Evolutionary conservation across 2,329 filamentous ascomycete species (phyloP).

Genomic region (Arthrobotrys sinensis): DNA sequence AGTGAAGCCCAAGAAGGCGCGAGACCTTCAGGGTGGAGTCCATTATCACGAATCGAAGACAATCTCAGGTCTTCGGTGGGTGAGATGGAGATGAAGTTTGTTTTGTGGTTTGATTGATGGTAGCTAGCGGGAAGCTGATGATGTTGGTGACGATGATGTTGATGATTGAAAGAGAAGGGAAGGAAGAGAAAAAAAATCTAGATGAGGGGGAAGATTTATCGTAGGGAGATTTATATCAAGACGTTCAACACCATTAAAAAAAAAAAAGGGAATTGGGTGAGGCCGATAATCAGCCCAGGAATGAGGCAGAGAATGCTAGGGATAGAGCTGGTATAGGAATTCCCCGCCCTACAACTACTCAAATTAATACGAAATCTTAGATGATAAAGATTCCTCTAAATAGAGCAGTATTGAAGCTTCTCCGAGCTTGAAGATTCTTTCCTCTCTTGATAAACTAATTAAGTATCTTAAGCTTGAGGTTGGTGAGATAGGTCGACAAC

Average conservation of each 20-base stretch:
- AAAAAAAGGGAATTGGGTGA: neutral
- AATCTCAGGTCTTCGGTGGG: neutral
- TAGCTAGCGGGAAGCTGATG: neutral
- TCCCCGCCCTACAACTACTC: constrained; percentile 6
- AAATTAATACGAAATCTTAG: neutral
- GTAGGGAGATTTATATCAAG: constrained; percentile 28
- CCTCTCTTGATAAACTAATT: neutral
- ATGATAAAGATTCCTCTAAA: constrained; percentile 18
- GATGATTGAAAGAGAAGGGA: neutral
- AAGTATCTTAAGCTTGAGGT: constrained; percentile 21
- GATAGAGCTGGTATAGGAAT: constrained; percentile 29
- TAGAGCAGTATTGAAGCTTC: constrained; percentile 30
- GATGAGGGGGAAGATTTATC: constrained; percentile 7
- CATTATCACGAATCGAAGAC: constrained; percentile 27
- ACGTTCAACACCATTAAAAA: neutral
- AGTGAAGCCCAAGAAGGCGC: constrained; percentile 48
- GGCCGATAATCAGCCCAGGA: constrained; percentile 27
- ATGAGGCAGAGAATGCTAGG: constrained; percentile 44
- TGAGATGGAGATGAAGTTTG: neutral
- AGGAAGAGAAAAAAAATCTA: neutral
- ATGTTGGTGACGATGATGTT: neutral
- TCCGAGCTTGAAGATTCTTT: constrained; percentile 10
- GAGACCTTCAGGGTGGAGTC: constrained; percentile 26
- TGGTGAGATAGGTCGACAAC: constrained; percentile 18
- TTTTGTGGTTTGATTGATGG: neutral